Conservation (phyloP, 225 moss, liverwort and hornwort species). For the Asterella californica region DNA sequence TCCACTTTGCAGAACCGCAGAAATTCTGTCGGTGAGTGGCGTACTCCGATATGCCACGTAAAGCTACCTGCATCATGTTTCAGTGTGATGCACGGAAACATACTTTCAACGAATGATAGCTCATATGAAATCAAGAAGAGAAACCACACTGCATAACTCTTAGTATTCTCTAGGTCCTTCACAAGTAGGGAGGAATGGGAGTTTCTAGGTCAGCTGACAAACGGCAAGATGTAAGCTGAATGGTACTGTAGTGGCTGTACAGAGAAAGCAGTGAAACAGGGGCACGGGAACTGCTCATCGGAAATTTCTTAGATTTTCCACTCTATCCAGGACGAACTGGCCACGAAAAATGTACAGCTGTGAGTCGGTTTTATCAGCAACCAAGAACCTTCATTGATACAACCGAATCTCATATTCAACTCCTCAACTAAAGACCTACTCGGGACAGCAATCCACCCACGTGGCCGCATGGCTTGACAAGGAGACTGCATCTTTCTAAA, state of each 20-base stretch:
- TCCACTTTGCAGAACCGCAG: no score
- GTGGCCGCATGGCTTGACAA: background rate
- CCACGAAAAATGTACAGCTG: background rate
- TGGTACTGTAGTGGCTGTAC: background rate
- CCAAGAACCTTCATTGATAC: background rate
- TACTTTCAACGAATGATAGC: no score
- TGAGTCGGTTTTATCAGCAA: background rate
- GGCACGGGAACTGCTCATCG: background rate
- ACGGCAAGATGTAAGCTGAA: background rate
- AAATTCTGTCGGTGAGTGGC: no score
- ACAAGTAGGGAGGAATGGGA: background rate
- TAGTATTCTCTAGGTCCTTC: background rate
- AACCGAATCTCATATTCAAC: background rate
- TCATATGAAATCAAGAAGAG: background rate
- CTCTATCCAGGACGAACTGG: background rate
- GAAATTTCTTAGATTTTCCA: background rate
- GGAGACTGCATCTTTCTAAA: background rate
- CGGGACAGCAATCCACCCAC: background rate
- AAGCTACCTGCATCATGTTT: no score
- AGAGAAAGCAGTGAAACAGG: background rate
- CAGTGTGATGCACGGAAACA: no score
- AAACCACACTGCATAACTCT: background rate
- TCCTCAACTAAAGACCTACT: background rate
- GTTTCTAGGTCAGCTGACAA: background rate
- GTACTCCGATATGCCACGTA: no score